Evolutionary conservation across 1,284 basidiomycete genomes (phyloP), one percentile per base, ranked within the genome.

Genomic region (Rhodotorula sp.): DNA sequence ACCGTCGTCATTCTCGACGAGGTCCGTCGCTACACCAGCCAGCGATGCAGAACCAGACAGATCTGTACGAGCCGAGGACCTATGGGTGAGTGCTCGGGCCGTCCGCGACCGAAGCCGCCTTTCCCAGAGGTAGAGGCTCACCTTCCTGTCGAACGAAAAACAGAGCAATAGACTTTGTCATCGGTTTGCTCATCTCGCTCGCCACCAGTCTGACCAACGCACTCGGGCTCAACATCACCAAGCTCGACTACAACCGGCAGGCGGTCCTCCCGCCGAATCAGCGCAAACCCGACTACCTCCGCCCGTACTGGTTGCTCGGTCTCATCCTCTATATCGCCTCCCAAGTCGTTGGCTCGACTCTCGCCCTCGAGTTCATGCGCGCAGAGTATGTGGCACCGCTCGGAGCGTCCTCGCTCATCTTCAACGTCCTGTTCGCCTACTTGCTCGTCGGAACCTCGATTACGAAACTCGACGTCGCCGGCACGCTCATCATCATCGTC

Each of bases 161-260:
- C 49, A 53, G 76, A 18, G 67, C 72, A 0, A 46, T 46, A 56
- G 75, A 76, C 67, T 78, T 78, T 60, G 72, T 79, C 56, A 72
- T 79, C 56, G 79, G 91, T 12, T 85, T 93, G 66, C 81, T 87
- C 53, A 93, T 93, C 77, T 86, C 92, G 57, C 82, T 89, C 3
- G 82, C 89, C 42, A 89, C 91, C 0, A 90, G 89, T 14, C 85
- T 93, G 20, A 84, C 91, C 75, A 93, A 93, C 77, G 91, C 91
- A 54, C 89, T 78, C 51, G 91, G 91, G 30, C 83, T 93, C 59
- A 93, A 92, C 79, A 82, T 93, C 70, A 90, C 89, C 57, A 93
- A 93, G 80, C 81, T 91, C 48, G 91, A 93, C 80, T 89, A 91
- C 37, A 26, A 18, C 45, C 53, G 46, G 24, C 64, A 65, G 44